phyloP scores from a whole-genome alignment of 768 basidiomycete species.

The Amanita rubescens region DNA sequence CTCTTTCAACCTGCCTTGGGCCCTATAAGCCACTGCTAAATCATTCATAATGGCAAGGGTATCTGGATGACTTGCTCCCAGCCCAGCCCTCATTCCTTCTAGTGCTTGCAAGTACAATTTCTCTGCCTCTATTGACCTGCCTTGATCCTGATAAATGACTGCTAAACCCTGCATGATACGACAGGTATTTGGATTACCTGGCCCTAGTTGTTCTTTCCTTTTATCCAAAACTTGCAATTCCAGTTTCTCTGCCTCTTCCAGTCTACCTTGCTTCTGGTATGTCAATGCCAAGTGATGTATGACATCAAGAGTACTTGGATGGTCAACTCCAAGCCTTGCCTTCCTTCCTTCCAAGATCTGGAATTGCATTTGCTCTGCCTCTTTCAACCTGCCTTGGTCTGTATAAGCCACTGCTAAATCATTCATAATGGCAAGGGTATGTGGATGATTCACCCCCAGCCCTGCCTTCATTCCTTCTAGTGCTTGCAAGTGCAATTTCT shows the following conservation, averaged over 20 bases:
- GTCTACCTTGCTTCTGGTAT: too few relatives aligned
- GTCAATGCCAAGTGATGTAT: too few relatives aligned
- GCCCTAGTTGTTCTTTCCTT: neutral
- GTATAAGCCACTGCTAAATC: neutral
- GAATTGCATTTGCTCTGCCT: neutral
- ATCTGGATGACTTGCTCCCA: neutral
- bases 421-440: neutral
- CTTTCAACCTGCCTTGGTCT: too few relatives aligned
- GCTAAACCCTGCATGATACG: neutral
- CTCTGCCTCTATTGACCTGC: neutral
- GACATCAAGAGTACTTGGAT: too few relatives aligned
- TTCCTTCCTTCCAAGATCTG: neutral
- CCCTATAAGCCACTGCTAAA: neutral
- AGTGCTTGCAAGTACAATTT: neutral
- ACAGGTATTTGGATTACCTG: too few relatives aligned
- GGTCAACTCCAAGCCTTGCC: neutral
- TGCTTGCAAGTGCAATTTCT: neutral
- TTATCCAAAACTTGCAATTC: too few relatives aligned
- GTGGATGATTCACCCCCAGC: neutral
- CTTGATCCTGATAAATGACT: constrained; percentile 2
- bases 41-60: neutral
- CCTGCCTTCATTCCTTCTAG: too few relatives aligned
- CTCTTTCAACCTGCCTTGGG: neutral
- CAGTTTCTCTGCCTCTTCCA: too few relatives aligned
- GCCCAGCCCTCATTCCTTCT: neutral